A percentile compares a stretch with the other conserved stretches of the same genome.
Evolutionary conservation across 139 green algal species (phyloP).

Genomic region (Auxenochlorella pyrenoidosa): DNA sequence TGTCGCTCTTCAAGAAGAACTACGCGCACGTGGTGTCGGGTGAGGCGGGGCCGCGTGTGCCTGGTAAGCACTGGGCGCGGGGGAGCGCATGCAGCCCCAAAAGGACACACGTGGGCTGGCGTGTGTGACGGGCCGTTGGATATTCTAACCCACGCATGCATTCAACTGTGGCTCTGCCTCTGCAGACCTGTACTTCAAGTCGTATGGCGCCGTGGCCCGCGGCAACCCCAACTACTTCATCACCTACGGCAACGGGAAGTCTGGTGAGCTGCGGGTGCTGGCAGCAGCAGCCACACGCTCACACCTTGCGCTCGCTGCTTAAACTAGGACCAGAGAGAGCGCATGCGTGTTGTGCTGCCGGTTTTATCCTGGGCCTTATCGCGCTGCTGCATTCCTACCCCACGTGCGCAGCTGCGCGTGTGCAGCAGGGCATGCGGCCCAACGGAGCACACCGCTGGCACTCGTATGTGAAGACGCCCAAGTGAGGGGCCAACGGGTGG

Average conservation of each 20-base stretch:
- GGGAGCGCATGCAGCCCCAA: no score
- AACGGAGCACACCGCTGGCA: slow-evolving; percentile 88
- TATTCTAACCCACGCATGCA: no score
- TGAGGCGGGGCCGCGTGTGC: not conserved
- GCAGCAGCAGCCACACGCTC: no score
- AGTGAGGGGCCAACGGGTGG: slow-evolving; percentile 45
- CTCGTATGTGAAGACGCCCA: slow-evolving; percentile 67
- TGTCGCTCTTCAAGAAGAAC: slow-evolving; percentile 88
- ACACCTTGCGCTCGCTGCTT: no score
- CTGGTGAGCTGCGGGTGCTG: not conserved
- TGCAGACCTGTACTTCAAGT: slow-evolving; percentile 74
- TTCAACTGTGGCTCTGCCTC: not conserved
- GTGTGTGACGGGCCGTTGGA: no score
- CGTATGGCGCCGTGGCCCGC: slow-evolving; percentile 64
- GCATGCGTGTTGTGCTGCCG: no score
- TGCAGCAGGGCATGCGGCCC: slow-evolving; percentile 69
- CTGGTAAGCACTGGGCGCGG: no score
- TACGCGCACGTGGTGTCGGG: slow-evolving; percentile 74
- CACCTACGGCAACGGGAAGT: slow-evolving; percentile 86
- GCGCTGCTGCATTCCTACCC: no score
- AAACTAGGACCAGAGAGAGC: no score
- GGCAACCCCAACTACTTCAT: slow-evolving; percentile 91
- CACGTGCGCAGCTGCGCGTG: slow-evolving; percentile 57
- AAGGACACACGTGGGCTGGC: no score
- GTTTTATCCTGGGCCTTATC: no score